Evolutionary conservation across 2,329 filamentous ascomycete species (phyloP).

Genomic region (Cadophora malorum): DNA sequence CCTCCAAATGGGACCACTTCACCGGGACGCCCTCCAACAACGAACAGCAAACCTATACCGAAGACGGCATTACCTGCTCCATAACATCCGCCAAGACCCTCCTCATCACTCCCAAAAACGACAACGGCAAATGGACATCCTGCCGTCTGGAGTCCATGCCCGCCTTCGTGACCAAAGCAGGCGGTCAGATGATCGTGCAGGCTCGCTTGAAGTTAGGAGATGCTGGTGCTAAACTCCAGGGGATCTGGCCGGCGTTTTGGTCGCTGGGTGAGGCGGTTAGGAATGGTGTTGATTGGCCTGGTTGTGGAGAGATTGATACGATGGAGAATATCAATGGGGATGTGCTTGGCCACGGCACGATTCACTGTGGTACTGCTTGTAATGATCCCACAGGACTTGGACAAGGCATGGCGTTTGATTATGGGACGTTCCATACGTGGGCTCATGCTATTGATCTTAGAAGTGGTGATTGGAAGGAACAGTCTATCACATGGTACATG

Average conservation of each 20-base stretch:
- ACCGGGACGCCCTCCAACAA: conserved; percentile 33
- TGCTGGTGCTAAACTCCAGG: conserved; percentile 28
- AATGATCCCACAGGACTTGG: conserved; percentile 30
- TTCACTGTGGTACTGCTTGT: conserved; percentile 35
- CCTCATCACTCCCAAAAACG: conserved; percentile 32
- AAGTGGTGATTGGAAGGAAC: conserved; percentile 34
- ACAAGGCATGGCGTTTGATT: conserved; percentile 26
- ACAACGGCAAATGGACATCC: conserved; percentile 35
- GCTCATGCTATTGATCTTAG: conserved; percentile 36
- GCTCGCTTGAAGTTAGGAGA: conserved; percentile 33
- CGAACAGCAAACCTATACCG: conserved; percentile 36
- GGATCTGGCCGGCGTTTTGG: conserved; percentile 41
- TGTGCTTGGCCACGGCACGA: conserved; percentile 29
- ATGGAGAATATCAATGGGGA: conserved; percentile 37
- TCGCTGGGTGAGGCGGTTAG: conserved; percentile 32
- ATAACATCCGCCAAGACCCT: conserved; percentile 27
- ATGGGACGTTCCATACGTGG: conserved; percentile 34
- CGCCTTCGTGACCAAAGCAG: conserved; percentile 27
- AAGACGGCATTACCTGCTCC: conserved; percentile 26
- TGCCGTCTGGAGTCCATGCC: conserved; percentile 36
- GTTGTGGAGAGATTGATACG: conserved; percentile 39
- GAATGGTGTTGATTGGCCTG: conserved; percentile 32
- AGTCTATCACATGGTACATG: conserved; percentile 37
- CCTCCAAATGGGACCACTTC: conserved; percentile 31
- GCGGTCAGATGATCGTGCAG: conserved; percentile 36